A percentile compares a stretch with the other conserved stretches of the same genome.
Conservation (phyloP, 2,329 filamentous ascomycete genomes). For the Aureobasidium sp. region DNA sequence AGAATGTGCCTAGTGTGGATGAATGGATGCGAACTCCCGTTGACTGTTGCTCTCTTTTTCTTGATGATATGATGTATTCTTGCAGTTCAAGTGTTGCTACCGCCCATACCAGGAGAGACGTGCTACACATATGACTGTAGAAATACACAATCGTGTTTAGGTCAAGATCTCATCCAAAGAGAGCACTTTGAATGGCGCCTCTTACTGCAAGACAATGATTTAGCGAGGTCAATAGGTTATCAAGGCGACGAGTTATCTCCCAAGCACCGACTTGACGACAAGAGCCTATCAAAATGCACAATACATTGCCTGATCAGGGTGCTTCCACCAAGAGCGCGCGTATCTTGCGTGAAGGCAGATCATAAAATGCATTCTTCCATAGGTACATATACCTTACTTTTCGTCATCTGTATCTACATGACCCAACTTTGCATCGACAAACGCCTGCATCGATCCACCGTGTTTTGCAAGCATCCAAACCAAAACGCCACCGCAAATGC, state of each 20-base stretch:
- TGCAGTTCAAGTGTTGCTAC: neutral
- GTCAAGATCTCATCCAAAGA: neutral
- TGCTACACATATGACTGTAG: neutral
- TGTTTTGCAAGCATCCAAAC: slow-evolving; percentile 43
- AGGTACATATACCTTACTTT: neutral
- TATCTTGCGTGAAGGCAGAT: no score
- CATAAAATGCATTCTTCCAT: neutral
- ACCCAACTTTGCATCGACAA: slow-evolving; percentile 36
- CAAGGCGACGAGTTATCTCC: no score
- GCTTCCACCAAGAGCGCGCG: no score
- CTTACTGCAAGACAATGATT: neutral
- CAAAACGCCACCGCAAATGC: slow-evolving; percentile 35
- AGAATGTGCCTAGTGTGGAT: no score
- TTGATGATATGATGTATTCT: neutral
- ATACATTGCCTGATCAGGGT: no score
- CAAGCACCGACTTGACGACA: no score
- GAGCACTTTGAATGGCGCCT: neutral
- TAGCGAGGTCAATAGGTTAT: neutral
- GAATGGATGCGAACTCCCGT: neutral
- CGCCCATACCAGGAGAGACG: neutral
- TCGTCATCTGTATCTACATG: slow-evolving; percentile 3
- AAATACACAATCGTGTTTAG: neutral
- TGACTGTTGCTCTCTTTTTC: neutral
- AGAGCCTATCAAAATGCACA: neutral
- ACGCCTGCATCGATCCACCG: slow-evolving; percentile 47